Conservation (phyloP, 768 basidiomycete genomes). For the Lentinula edodes region DNA sequence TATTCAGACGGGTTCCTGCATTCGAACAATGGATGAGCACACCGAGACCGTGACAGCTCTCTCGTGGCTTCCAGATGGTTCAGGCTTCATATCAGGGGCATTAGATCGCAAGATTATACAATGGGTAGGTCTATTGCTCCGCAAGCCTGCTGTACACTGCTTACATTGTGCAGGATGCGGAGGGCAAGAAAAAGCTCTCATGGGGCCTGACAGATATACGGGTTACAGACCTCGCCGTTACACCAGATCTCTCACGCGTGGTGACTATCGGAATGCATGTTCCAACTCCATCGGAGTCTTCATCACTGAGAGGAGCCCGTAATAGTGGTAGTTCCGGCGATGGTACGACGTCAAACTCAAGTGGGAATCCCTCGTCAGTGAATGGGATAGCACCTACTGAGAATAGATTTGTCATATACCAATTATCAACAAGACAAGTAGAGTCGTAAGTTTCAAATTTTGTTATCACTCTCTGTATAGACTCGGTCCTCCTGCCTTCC, state of each 20-base stretch:
- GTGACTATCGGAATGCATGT: constrained; percentile 76
- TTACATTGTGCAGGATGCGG: constrained; percentile 48
- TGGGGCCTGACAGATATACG: constrained; percentile 74
- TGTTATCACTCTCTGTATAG: not conserved
- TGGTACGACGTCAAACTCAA: constrained; percentile 26
- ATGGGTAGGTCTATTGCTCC: constrained; percentile 54
- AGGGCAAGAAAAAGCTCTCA: constrained; percentile 64
- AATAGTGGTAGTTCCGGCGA: constrained; percentile 23
- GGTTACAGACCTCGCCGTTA: constrained; percentile 80
- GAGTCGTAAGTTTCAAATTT: constrained; percentile 51
- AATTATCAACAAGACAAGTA: constrained; percentile 60
- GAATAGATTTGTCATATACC: constrained; percentile 65
- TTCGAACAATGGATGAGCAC: constrained; percentile 65
- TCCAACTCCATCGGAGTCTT: constrained; percentile 23
- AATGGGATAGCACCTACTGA: constrained; percentile 21
- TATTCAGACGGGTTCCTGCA: constrained; percentile 65
- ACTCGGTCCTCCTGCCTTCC: not conserved
- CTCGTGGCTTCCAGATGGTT: constrained; percentile 83
- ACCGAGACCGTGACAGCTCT: constrained; percentile 81
- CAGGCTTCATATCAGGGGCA: constrained; percentile 85
- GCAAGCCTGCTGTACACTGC: not conserved
- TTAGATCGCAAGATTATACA: constrained; percentile 79
- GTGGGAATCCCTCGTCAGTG: constrained; percentile 22
- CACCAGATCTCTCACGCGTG: constrained; percentile 78
- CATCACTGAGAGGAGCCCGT: constrained; percentile 10